Evolutionary conservation across 73 alveolate genomes (phyloP).

Genomic region (Breviolum minutum): DNA sequence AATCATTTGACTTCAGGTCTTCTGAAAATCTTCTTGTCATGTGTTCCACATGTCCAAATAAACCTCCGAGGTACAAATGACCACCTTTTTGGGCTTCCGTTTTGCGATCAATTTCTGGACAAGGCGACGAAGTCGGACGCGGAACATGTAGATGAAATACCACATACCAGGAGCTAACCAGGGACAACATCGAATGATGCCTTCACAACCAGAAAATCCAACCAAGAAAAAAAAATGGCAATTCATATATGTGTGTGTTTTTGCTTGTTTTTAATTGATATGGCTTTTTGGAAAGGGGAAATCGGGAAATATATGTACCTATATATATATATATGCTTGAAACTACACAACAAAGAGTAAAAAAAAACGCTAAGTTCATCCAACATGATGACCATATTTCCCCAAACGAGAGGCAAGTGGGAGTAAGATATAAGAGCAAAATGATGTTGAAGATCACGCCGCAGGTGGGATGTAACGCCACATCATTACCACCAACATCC

Average conservation of each 20-base stretch:
- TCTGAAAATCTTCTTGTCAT: too few species aligned
- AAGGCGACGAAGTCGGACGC: constrained; percentile 41
- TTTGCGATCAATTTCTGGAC: constrained; percentile 23
- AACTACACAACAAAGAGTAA: too few species aligned
- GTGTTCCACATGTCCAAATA: not conserved
- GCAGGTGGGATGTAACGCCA: constrained; percentile 77
- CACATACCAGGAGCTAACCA: constrained; percentile 64
- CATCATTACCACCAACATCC: constrained; percentile 89
- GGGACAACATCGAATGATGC: constrained; percentile 13
- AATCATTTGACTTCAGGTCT: too few species aligned
- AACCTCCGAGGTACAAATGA: not conserved
- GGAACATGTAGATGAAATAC: constrained; percentile 88
- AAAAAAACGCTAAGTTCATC: too few species aligned
- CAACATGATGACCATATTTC: too few species aligned
- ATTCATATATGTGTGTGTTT: too few species aligned
- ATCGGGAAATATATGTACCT: too few species aligned
- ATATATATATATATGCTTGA: too few species aligned
- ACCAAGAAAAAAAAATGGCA: too few species aligned
- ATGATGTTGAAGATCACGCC: constrained; percentile 40
- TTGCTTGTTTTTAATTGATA: too few species aligned
- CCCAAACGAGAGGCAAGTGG: constrained; percentile 2
- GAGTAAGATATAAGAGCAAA: constrained; percentile 50
- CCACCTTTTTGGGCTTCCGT: constrained; percentile 47
- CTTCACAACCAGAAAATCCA: too few species aligned
- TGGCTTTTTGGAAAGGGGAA: too few species aligned